Base-by-base conservation (phyloP, 768 basidiomycete genomes). In the Tricholoma terreum region DNA sequence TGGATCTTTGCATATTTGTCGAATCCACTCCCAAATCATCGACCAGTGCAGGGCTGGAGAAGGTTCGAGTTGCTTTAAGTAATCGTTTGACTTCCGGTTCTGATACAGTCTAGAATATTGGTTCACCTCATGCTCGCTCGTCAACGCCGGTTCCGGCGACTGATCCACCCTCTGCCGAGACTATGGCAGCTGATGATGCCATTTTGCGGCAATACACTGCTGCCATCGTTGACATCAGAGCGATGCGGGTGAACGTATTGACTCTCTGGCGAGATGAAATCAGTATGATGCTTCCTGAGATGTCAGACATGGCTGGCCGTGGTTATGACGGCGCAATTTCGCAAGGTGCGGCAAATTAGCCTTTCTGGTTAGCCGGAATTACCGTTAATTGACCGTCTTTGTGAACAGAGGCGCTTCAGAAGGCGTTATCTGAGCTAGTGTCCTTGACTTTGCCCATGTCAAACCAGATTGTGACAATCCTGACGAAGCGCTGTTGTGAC, bases 401-500 rank as follows among this genome's bases (percentile, higher is more conserved):
- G 10, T 54, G 46, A 19, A 15, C 64, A 89, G 89, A 79, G 65
- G 81, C 80, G 9, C 77, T 94, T 55, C 71, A 71, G 57, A 75
- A 80, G 24, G 75, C 83, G 0, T 71, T 94, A 4, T 67, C 77
- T 8, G 61, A 65, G 6, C 60, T 93, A 5, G 74, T 75, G 1
- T 68, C 77, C 2, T 67, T 86, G n/a, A 74, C 85, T n/a, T 75
- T 81, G 12, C 76, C 83, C 2, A 71, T 90, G 57, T 81, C 85
- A 5, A 76, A 68, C 24, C 87, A 90, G 54, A 82, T 96, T 55
- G 70, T 89, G 22, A 66, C 75, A 10, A 86, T 96, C 52, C 75
- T 98, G 24, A 84, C 84, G 15, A 82, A 83, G 58, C 84, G 92
- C n/a, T 93, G 90, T 62, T 88, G 85, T 59, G 95, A 97, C 61